These are phyloP conservation scores for Solanum pinnatisectum DNA, from an alignment of 257 asterid genomes.

Conservation along the genomic window DNA sequence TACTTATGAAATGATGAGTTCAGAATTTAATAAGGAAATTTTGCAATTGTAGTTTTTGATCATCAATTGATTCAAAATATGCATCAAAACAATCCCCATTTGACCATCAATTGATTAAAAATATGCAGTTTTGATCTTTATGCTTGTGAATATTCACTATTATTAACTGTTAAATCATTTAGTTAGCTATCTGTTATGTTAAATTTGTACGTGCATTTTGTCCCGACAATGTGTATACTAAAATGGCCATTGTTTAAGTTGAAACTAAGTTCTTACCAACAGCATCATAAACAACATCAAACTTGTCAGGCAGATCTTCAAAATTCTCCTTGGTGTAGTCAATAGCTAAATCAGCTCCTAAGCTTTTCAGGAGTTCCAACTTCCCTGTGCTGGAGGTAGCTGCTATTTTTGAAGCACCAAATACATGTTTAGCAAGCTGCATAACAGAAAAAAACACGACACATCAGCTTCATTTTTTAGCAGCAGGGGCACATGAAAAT, in stretches of 20 bases:
- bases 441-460: not conserved
- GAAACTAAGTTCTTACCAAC: conserved; percentile 50
- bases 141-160: not conserved
- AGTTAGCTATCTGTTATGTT: not conserved
- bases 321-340: conserved; percentile 84
- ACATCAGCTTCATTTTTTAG: not conserved
- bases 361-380: conserved; percentile 53
- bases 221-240: not conserved
- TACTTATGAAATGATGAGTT: not conserved
- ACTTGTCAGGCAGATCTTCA: conserved; percentile 63
- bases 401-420: conserved; percentile 85
- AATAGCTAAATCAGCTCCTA: conserved; percentile 74
- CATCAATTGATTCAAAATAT: not conserved
- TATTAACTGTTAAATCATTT: not conserved
- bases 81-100: not conserved
- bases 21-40: not conserved
- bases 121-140: not conserved
- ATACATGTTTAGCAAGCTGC: conserved; percentile 83
- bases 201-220: not conserved
- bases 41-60: not conserved
- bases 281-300: conserved; percentile 67
- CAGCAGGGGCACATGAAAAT: not conserved
- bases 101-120: not conserved
- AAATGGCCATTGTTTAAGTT: not conserved
- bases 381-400: conserved; percentile 74